These are phyloP conservation scores for Podospora australis DNA, from an alignment of 495 filamentous ascomycete genomes.

Conservation along the genomic window DNA sequence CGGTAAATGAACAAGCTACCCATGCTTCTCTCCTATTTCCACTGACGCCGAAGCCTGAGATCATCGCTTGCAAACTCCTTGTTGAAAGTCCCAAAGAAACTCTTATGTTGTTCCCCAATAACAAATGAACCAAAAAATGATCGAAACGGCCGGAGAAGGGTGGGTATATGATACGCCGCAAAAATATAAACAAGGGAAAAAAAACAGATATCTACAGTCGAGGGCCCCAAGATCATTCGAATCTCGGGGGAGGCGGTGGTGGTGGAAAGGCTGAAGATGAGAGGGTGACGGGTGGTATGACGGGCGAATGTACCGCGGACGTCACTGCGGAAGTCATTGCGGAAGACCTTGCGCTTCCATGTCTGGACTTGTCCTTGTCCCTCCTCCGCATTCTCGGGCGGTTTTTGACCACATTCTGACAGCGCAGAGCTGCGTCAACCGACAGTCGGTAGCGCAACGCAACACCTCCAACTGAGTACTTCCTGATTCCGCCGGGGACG, in stretches of 20 bases:
- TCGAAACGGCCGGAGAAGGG: not conserved
- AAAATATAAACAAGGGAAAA: not conserved
- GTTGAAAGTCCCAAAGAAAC: not conserved
- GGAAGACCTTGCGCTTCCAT: conserved; percentile 13
- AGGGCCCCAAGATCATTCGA: not conserved
- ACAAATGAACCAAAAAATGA: not conserved
- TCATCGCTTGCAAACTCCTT: conserved; percentile 2
- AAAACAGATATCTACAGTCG: not conserved
- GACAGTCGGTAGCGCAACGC: conserved; percentile 34
- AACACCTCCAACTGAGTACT: conserved; percentile 22
- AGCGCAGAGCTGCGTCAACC: conserved; percentile 34
- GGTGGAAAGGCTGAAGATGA: conserved; percentile 9
- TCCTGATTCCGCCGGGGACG: conserved; percentile 29
- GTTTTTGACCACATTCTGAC: conserved; percentile 36
- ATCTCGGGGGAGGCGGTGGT: not conserved
- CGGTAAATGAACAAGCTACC: not conserved
- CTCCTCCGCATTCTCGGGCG: conserved; percentile 39
- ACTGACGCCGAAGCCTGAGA: not conserved
- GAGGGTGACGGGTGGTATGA: not conserved
- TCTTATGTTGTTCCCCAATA: not conserved
- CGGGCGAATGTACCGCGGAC: conserved; percentile 15
- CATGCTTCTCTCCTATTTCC: conserved; percentile 1
- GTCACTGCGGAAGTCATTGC: conserved; percentile 15
- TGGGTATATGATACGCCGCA: not conserved
- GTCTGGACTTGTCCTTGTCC: conserved; percentile 22